These are phyloP conservation scores for Fraxinus ornus DNA, from an alignment of 305 asterid species.

Conservation along the genomic window DNA sequence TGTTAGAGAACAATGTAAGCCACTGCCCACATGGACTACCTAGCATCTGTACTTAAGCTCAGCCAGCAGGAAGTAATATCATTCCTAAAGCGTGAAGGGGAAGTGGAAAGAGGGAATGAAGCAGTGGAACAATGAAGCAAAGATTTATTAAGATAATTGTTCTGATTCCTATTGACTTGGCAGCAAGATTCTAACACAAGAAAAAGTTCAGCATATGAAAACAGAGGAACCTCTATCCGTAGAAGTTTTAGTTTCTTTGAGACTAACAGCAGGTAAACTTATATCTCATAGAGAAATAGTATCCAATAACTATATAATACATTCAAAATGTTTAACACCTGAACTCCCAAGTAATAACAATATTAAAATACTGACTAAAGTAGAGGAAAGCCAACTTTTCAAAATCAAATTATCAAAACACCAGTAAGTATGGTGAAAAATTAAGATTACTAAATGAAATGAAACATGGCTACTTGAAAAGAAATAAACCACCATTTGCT, in stretches of 20 bases:
- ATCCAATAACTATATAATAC: background rate
- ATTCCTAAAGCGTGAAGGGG: background rate
- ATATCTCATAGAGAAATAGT: background rate
- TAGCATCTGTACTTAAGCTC: background rate
- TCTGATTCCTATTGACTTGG: background rate
- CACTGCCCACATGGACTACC: constrained; percentile 3
- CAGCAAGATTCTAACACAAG: background rate
- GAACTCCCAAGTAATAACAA: background rate
- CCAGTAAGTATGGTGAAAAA: background rate
- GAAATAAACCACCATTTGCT: background rate
- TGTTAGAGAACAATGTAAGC: constrained; percentile 26
- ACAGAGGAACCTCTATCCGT: background rate
- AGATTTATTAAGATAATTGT: background rate
- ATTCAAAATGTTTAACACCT: background rate
- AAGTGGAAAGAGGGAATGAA: background rate
- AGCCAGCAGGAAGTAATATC: background rate
- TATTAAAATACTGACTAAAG: background rate
- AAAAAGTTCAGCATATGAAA: background rate
- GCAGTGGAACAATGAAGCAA: background rate
- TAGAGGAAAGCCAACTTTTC: background rate
- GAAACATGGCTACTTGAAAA: background rate
- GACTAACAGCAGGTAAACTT: background rate
- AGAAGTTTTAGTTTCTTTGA: background rate
- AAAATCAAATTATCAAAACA: background rate
- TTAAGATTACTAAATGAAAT: background rate